Base-by-base conservation (phyloP, 176 grass and related monocot genomes). In the Tillandsia leiboldiana region DNA sequence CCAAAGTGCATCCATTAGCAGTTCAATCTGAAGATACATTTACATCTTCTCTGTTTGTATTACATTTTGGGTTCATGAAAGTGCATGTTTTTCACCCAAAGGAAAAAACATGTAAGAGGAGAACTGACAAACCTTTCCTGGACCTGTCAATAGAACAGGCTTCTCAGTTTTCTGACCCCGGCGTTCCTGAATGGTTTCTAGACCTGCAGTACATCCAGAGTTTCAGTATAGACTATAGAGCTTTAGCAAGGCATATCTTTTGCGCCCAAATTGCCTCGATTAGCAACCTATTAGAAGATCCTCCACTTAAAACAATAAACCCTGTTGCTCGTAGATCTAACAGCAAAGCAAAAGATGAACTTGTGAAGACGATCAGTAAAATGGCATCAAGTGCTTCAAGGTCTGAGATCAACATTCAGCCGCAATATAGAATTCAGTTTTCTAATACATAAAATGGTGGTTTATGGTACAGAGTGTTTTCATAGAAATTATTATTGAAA, bases 101-200 rank as follows among this genome's bases (percentile, higher is more conserved):
- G 26, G n/a, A 3, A 2, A 68, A 42, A 68, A 7, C 48, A 77
- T 48, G 9, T 59, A 49, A 22, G 75, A 7, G 2, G 52, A 62
- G 73, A n/a, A 12, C 3, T 70, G 29, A 51, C 20, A 62, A 24
- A 92, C 93, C 84, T 97, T 97, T 72, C 93, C 93, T 75, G 93
- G 93, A 28, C 93, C 93, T 15, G 88, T 87, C 54, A 97, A 82
- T 79, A 97, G 82, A 65, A 83, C 14, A 2, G 93, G 89, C 48
- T 97, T 97, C 63, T 97, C 86, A 0, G 89, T 92, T 49, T 87
- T 85, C 64, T 90, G 89, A 9, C 84, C 68, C 33, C 93, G 77
- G 33, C 89, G 82, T 28, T 85, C 77, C 74, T 97, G 84, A 77
- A 97, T 90, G 14, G 51, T 73, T 50, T 79, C 84, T 53, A 97